phyloP scores from a whole-genome alignment of 805 yeast species.

The Pichia rugopelliculosa region DNA sequence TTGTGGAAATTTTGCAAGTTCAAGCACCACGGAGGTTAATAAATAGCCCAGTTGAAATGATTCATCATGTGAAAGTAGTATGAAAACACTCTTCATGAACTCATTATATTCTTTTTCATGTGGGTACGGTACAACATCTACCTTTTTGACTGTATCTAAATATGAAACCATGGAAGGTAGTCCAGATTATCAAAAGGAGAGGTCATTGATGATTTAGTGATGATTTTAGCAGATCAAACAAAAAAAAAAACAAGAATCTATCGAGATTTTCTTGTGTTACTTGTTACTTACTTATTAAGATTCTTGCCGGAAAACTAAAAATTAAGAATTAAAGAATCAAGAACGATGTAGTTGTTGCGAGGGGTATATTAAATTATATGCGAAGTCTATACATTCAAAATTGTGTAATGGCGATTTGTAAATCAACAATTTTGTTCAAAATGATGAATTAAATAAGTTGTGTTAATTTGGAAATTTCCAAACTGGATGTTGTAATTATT shows the following conservation, averaged over 20 bases:
- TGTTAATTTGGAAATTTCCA: conserved; percentile 17
- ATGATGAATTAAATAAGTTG: conserved; percentile 17
- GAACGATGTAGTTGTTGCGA: no score
- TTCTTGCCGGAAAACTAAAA: no score
- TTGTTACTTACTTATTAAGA: no score
- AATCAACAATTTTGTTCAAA: neutral
- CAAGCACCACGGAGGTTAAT: conserved; percentile 27
- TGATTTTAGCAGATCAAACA: no score
- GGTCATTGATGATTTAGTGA: no score
- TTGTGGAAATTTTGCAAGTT: conserved; percentile 17
- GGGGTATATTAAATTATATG: neutral
- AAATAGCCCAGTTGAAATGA: conserved; percentile 33
- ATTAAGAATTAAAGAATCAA: no score
- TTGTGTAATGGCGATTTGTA: neutral
- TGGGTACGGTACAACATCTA: conserved; percentile 28
- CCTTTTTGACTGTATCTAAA: conserved; percentile 22
- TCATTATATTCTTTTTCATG: conserved; percentile 14
- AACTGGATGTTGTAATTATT: conserved; percentile 20
- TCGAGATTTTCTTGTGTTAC: no score
- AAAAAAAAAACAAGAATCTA: no score
- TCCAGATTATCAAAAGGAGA: neutral
- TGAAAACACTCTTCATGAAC: conserved; percentile 23
- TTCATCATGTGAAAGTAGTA: conserved; percentile 32
- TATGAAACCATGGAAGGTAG: conserved; percentile 8
- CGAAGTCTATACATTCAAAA: neutral